Conservation (phyloP, 148 eudicot species). For the Spergularia marina region DNA sequence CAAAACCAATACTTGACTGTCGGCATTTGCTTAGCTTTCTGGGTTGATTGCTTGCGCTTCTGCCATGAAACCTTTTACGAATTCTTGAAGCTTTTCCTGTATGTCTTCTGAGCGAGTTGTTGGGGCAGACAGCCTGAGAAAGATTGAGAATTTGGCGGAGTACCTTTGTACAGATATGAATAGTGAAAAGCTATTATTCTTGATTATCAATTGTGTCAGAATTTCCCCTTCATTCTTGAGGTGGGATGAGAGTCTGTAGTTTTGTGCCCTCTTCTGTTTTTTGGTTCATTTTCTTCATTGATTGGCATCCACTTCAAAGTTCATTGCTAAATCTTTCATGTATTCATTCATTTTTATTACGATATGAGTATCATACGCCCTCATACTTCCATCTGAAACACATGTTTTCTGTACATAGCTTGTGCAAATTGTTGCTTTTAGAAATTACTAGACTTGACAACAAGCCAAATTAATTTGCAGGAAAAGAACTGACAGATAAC, state of each 20-base stretch:
- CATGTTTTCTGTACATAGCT: no score
- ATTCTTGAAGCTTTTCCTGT: neutral
- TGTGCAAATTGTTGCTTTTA: no score
- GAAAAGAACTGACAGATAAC: no score
- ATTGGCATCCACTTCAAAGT: neutral
- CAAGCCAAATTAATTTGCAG: no score
- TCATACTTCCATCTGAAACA: no score
- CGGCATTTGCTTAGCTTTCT: neutral
- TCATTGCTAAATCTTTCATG: neutral
- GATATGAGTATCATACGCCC: no score
- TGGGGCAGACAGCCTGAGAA: neutral
- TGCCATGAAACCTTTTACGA: neutral
- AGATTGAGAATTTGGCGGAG: neutral
- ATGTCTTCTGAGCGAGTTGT: neutral
- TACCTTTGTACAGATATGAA: conserved; percentile 27
- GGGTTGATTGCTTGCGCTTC: conserved; percentile 5
- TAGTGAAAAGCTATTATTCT: conserved; percentile 7
- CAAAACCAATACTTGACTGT: neutral
- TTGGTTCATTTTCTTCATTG: neutral
- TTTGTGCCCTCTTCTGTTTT: neutral
- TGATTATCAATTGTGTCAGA: conserved; percentile 10
- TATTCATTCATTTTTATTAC: conserved; percentile 4
- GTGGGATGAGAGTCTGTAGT: conserved; percentile 18
- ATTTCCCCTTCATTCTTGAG: neutral
- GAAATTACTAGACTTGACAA: no score